phyloP scores from a whole-genome alignment of 495 filamentous ascomycete genomes.

The Annulohypoxylon bovei region DNA sequence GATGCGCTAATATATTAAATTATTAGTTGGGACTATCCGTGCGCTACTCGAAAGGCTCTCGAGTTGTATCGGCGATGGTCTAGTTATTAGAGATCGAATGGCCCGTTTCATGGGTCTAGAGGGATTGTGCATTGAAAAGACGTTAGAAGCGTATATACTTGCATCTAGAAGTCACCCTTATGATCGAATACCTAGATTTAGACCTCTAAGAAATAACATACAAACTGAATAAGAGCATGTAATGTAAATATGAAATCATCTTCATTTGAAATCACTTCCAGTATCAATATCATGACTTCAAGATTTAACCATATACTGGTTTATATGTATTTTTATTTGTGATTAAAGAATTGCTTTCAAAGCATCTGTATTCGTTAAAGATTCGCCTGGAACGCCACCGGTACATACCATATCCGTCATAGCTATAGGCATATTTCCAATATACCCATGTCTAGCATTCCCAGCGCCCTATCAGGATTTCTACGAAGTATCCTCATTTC shows the following conservation, averaged over 20 bases:
- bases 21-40: background rate
- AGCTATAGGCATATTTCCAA: constrained; percentile 18
- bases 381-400: constrained; percentile 25
- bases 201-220: background rate
- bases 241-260: background rate
- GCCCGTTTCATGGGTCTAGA: background rate
- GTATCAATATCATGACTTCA: background rate
- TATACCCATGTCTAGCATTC: constrained; percentile 10
- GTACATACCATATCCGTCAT: constrained; percentile 9
- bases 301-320: background rate
- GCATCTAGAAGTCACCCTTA: background rate
- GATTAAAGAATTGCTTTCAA: constrained; percentile 33
- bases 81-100: background rate
- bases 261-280: too few relatives aligned
- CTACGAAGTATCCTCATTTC: constrained; percentile 20
- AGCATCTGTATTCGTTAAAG: constrained; percentile 27
- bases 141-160: background rate
- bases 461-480: background rate
- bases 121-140: background rate
- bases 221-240: background rate
- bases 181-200: background rate
- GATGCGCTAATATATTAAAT: too few relatives aligned
- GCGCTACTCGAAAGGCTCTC: background rate
- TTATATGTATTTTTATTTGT: background rate
- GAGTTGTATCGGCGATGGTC: background rate